A percentile compares a stretch with the other conserved stretches of the same genome.
These are phyloP conservation scores for Beauveria asiatica DNA, from an alignment of 2,329 filamentous ascomycete species.

Conservation along the genomic window DNA sequence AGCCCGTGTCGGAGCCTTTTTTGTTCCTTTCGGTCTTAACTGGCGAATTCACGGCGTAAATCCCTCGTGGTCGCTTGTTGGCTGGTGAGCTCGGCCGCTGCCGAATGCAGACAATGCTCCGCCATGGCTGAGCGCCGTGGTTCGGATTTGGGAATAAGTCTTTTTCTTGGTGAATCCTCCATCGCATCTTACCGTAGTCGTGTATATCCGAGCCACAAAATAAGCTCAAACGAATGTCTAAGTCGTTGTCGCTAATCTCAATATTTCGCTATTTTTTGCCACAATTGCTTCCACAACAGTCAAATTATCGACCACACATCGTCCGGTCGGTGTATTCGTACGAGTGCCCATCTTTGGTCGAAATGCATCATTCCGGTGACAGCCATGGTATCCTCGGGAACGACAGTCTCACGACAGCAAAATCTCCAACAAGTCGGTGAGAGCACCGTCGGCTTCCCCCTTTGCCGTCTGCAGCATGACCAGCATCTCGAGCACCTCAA, in stretches of 20 bases:
- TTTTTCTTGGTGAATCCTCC: no score
- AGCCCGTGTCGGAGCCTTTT: background rate
- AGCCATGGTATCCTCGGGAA: background rate
- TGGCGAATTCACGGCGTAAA: background rate
- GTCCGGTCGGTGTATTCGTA: background rate
- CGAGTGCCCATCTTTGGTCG: background rate
- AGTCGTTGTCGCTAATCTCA: background rate
- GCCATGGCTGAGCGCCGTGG: no score
- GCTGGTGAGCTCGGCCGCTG: background rate
- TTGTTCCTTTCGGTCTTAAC: background rate
- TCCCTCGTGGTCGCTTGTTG: background rate
- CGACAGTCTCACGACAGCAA: background rate
- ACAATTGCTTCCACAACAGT: background rate
- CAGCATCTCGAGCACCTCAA: conserved; percentile 2
- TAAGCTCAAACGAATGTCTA: no score
- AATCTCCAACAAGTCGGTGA: background rate
- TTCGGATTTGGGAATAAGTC: no score
- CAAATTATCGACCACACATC: background rate
- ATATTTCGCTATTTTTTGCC: background rate
- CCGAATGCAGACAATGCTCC: background rate
- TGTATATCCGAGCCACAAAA: no score
- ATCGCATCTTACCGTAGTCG: no score
- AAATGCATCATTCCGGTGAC: background rate
- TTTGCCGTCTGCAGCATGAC: background rate
- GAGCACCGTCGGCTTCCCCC: background rate